These are phyloP conservation scores for Astrephomene gubernaculifera DNA, from an alignment of 139 green algal species.

Conservation along the genomic window DNA sequence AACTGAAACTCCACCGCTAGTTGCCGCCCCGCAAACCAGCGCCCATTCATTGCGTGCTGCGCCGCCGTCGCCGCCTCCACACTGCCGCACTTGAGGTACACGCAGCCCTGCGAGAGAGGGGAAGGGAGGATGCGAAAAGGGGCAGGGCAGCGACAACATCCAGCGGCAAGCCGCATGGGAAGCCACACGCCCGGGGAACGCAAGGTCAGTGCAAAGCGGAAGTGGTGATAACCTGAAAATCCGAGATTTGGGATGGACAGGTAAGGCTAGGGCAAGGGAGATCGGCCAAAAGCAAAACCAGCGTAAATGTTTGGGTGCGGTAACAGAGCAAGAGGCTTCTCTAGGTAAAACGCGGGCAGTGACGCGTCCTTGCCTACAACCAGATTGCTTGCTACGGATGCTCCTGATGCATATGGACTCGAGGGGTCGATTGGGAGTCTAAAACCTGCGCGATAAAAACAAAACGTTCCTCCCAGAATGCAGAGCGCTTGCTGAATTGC, in stretches of 20 bases:
- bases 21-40: conserved; percentile 69
- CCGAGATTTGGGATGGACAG: too few relatives aligned
- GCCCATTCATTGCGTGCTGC: conserved; percentile 83
- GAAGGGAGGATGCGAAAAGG: neutral
- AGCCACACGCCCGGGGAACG: too few relatives aligned
- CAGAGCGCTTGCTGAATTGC: neutral
- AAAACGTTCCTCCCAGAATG: neutral
- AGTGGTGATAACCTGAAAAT: too few relatives aligned
- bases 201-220: too few relatives aligned
- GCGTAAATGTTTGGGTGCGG: too few relatives aligned
- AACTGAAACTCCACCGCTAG: conserved; percentile 94
- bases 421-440: neutral
- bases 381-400: neutral
- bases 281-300: too few relatives aligned
- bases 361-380: neutral
- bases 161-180: too few relatives aligned
- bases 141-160: too few relatives aligned
- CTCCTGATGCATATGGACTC: neutral
- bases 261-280: too few relatives aligned
- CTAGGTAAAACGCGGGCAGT: neutral
- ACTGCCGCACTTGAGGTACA: conserved; percentile 91
- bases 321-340: too few relatives aligned
- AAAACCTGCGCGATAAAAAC: neutral
- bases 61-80: conserved; percentile 73
- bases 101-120: conserved; percentile 78